Evolutionary conservation across 164 flowering plant genomes (phyloP).

Genomic region (Vitis riparia): DNA sequence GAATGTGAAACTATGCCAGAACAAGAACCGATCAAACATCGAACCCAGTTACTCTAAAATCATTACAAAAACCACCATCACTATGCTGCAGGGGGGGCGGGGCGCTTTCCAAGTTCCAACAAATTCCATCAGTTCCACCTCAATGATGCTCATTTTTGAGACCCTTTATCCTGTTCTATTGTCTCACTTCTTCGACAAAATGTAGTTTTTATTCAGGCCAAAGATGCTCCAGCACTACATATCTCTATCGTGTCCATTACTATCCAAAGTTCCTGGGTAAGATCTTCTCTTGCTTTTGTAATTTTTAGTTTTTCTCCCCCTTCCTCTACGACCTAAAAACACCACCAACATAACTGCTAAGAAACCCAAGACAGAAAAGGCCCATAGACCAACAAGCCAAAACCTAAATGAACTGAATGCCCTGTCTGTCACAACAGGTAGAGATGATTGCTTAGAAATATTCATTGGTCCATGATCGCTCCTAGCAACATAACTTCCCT

Average conservation of each 20-base stretch:
- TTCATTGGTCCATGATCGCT: constrained; percentile 15
- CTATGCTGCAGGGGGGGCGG: not conserved
- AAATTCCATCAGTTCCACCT: too few relatives aligned
- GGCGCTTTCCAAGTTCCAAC: not conserved
- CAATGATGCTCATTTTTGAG: not conserved
- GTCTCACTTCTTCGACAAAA: not conserved
- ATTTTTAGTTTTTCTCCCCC: constrained; percentile 42
- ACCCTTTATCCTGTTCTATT: not conserved
- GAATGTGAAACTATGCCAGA: not conserved
- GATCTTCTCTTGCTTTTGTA: constrained; percentile 58
- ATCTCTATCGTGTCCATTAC: constrained; percentile 36
- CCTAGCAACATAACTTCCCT: constrained; percentile 12
- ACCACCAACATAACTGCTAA: constrained; percentile 41
- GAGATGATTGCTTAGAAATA: constrained; percentile 26
- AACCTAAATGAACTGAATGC: constrained; percentile 40
- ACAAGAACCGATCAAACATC: not conserved
- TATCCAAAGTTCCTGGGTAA: constrained; percentile 41
- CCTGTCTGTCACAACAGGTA: constrained; percentile 22
- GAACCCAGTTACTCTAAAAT: not conserved
- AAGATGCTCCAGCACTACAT: constrained; percentile 20
- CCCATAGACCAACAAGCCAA: constrained; percentile 75
- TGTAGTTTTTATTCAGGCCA: not conserved
- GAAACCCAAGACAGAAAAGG: constrained; percentile 57
- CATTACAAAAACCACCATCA: not conserved
- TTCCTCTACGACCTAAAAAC: constrained; percentile 40